Conservation (phyloP, 129 eudicot species). For the Calendula officinalis region DNA sequence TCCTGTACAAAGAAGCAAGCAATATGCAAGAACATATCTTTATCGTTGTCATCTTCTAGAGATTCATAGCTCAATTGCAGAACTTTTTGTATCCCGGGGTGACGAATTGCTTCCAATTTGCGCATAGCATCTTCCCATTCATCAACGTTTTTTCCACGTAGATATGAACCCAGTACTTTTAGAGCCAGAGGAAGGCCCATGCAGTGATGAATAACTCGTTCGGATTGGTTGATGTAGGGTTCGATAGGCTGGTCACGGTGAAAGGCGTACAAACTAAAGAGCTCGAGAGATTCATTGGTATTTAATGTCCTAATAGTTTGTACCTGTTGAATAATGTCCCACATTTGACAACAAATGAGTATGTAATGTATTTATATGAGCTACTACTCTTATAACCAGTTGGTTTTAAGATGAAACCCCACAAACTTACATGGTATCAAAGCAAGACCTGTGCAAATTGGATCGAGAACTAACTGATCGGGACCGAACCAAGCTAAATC, state of each 20-base stretch:
- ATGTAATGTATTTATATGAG: no score
- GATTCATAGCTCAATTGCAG: conserved; percentile 28
- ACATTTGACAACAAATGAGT: no score
- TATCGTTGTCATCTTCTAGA: conserved; percentile 29
- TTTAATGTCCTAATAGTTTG: background rate
- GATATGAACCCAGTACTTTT: conserved; percentile 12
- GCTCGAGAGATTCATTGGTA: conserved; percentile 11
- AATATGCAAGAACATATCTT: conserved; percentile 21
- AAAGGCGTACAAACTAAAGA: conserved; percentile 44
- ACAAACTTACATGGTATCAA: no score
- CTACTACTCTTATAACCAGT: no score
- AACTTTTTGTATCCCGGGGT: conserved; percentile 9
- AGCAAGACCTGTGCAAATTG: no score
- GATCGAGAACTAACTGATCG: no score
- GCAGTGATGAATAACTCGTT: conserved; percentile 16
- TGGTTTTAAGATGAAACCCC: no score
- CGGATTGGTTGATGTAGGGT: background rate
- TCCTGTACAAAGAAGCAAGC: conserved; percentile 30
- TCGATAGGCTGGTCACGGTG: conserved; percentile 20
- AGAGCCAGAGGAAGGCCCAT: conserved; percentile 44
- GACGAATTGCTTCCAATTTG: conserved; percentile 26
- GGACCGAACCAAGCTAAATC: no score
- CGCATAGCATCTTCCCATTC: conserved; percentile 27
- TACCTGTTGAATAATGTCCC: no score
- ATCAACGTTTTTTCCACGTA: conserved; percentile 14